These are phyloP conservation scores for Clarireedia monteithiana DNA, from an alignment of 2,329 filamentous ascomycete genomes.

Conservation along the genomic window DNA sequence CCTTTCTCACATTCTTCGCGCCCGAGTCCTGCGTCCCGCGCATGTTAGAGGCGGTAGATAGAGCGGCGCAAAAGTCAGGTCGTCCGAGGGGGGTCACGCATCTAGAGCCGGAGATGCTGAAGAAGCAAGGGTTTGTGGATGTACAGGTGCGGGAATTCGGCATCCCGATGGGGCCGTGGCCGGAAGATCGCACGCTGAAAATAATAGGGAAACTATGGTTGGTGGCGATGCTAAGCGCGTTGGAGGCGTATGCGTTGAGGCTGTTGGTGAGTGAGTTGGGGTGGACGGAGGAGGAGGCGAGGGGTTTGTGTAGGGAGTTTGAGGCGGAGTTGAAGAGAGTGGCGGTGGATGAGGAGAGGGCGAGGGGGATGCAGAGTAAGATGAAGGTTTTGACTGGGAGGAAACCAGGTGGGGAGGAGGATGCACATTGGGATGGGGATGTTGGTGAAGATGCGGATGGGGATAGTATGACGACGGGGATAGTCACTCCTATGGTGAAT, in stretches of 20 bases:
- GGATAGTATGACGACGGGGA: background rate
- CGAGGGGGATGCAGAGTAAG: constrained; percentile 13
- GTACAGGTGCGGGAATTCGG: constrained; percentile 26
- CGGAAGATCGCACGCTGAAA: constrained; percentile 25
- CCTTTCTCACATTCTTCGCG: constrained; percentile 16
- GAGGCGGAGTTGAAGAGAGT: constrained; percentile 13
- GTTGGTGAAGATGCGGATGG: background rate
- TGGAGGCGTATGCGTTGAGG: constrained; percentile 24
- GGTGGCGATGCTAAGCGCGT: constrained; percentile 15
- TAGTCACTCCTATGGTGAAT: background rate
- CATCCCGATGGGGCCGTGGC: constrained; percentile 30
- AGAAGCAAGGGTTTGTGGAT: constrained; percentile 36
- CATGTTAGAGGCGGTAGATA: constrained; percentile 12
- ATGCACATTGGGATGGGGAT: background rate
- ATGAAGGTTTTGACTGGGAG: constrained; percentile 17
- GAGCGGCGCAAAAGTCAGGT: constrained; percentile 19
- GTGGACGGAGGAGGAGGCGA: constrained; percentile 22
- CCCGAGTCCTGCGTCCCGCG: constrained; percentile 10
- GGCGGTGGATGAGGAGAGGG: constrained; percentile 16
- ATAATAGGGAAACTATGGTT: constrained; percentile 23
- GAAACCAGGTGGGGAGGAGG: constrained; percentile 17
- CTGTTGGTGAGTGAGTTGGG: constrained; percentile 21
- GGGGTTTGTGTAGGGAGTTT: constrained; percentile 11
- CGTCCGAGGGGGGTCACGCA: constrained; percentile 15
- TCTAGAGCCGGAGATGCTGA: constrained; percentile 23